phyloP scores from a whole-genome alignment of 176 grass and related monocot species.

The Echinochloa phyllopogon region DNA sequence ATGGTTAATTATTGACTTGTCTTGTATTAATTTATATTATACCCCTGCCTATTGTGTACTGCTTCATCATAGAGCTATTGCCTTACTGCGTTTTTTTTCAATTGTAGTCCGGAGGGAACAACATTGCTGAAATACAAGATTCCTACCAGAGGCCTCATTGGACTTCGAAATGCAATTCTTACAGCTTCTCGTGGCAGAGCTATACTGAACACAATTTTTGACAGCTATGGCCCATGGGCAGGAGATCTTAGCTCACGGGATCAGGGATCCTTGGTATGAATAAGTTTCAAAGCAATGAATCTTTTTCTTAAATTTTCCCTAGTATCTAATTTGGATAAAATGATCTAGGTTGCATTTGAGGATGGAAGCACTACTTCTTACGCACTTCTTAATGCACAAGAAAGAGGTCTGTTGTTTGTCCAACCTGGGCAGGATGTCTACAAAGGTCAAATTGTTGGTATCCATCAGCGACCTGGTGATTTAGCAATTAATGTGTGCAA shows the following conservation, averaged over 20 bases:
- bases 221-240: slow-evolving; percentile 86
- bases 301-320: slow-evolving; percentile 24
- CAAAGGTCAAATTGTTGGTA: slow-evolving; percentile 97
- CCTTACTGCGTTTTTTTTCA: slow-evolving; percentile 40
- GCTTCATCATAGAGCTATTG: slow-evolving; percentile 15
- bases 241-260: slow-evolving; percentile 82
- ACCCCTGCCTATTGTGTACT: not conserved
- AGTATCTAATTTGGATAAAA: slow-evolving; percentile 37
- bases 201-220: slow-evolving; percentile 88
- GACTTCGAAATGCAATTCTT: slow-evolving; percentile 86
- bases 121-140: slow-evolving; percentile 94
- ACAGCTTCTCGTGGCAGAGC: slow-evolving; percentile 94
- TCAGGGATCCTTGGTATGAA: slow-evolving; percentile 87
- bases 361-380: slow-evolving; percentile 91
- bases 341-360: slow-evolving; percentile 89
- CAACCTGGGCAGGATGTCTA: slow-evolving; percentile 78
- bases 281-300: slow-evolving; percentile 33
- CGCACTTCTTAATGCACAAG: slow-evolving; percentile 89
- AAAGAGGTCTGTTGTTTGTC: slow-evolving; percentile 91
- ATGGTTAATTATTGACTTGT: not conserved
- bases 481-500: slow-evolving; percentile 97
- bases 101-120: slow-evolving; percentile 73
- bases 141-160: slow-evolving; percentile 95
- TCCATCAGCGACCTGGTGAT: slow-evolving; percentile 92
- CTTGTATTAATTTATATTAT: slow-evolving; percentile 20